phyloP scores from a whole-genome alignment of 1,284 basidiomycete genomes.

The Lignosus rhinocerotis region DNA sequence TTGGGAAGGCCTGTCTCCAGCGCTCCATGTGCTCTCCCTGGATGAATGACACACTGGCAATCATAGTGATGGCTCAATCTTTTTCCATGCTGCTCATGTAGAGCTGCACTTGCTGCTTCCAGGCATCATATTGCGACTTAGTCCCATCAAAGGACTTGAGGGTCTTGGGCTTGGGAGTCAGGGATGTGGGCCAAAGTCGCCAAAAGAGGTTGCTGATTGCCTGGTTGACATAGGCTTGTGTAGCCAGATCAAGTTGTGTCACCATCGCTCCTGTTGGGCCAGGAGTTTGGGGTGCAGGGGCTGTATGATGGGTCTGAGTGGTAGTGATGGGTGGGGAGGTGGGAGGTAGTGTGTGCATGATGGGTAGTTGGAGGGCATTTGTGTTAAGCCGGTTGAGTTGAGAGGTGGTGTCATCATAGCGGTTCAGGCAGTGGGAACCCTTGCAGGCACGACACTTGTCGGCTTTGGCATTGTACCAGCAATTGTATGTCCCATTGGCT shows the following conservation, averaged over 20 bases:
- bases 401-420: background rate
- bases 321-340: background rate
- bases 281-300: constrained; percentile 4
- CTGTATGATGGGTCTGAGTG: background rate
- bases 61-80: constrained; percentile 3
- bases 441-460: background rate
- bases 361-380: background rate
- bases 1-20: constrained; percentile 3
- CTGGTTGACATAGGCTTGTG: background rate
- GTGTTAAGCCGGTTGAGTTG: background rate
- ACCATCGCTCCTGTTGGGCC: background rate
- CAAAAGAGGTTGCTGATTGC: background rate
- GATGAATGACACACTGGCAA: constrained; percentile 8
- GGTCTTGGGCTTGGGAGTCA: background rate
- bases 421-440: background rate
- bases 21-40: background rate
- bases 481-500: too few relatives aligned
- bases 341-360: background rate
- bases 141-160: constrained; percentile 8
- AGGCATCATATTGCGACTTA: constrained; percentile 3
- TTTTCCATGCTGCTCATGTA: constrained; percentile 8
- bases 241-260: background rate
- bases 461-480: constrained; percentile 1
- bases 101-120: constrained; percentile 6
- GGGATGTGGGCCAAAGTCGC: background rate